Evolutionary conservation across 2,329 filamentous ascomycete genomes (phyloP), one percentile per base, ranked within the genome.

Genomic region (Aspergillus intermedius): DNA sequence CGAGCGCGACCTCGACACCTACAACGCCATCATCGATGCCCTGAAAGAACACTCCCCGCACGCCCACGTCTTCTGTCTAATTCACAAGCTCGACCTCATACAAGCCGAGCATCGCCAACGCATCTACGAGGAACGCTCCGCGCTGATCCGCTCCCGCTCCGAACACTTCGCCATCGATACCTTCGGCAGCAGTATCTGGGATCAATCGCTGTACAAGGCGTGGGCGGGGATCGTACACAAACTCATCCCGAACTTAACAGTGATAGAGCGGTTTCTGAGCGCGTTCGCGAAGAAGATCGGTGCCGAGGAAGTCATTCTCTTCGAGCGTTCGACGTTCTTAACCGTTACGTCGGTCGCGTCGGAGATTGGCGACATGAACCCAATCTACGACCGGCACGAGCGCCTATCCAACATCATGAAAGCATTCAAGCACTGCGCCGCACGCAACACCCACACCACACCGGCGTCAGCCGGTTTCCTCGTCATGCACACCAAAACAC

Each of bases 171-270:
- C 84, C 54, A 79, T 96, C 52, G 88, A 88, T 50, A 90, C 91
- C 51, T 97, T 95, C 67, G 88, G 90, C 8, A 97, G 91, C 28
- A 95, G 88, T 47, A 98, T 98, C 64, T 98, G 93, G 93, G 93
- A 98, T 64, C 93, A 98, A 74, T 94, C 87, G 48, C 77, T 98
- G 34, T 98, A 97, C 77, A 95, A 95, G 70, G 93, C 93, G 1
- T 98, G 93, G 93, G 93, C 93, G 0, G 88, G 88, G 65, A 96
- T 98, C 60, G 96, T 98, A 52, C 93, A 98, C 76, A 91, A 91
- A 65, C 79, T 98, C 42, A 93, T 97, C n/a, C 93, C 93, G 3
- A 97, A 97, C 61, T 81, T 96, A 1, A 77, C 83, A 15, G 81
- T 88, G 41, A 96, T 98, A 56, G 91, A 97, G 71, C 81, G 81